Conservation (phyloP, 805 yeast genomes). For the Tetrapisispora pingtungensis region DNA sequence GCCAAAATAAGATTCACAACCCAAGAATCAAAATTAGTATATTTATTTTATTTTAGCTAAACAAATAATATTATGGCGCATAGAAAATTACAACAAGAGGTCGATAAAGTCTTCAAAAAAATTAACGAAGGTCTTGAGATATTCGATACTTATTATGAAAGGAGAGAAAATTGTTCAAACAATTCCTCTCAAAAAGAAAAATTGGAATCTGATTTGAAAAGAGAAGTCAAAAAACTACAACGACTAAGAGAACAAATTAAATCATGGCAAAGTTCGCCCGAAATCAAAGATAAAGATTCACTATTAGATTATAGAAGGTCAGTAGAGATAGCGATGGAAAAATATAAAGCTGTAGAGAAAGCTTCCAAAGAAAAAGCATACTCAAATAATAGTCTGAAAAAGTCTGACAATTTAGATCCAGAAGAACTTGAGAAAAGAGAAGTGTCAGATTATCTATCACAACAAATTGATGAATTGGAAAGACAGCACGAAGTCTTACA, state of each 20-base stretch:
- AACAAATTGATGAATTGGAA: slow-evolving; percentile 66
- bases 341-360: slow-evolving; percentile 90
- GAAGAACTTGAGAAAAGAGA: slow-evolving; percentile 72
- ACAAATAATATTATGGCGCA: slow-evolving; percentile 30
- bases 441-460: slow-evolving; percentile 56
- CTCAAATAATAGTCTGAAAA: slow-evolving; percentile 81
- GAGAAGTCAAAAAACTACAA: slow-evolving; percentile 91
- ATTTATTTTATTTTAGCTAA: not conserved
- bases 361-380: slow-evolving; percentile 90
- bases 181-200: slow-evolving; percentile 89
- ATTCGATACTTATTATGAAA: slow-evolving; percentile 79
- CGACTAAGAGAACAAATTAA: slow-evolving; percentile 90
- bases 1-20: too few relatives aligned
- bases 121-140: slow-evolving; percentile 83
- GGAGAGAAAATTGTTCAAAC: slow-evolving; percentile 62
- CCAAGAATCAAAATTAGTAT: too few relatives aligned
- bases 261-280: slow-evolving; percentile 86
- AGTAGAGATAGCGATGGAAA: slow-evolving; percentile 81
- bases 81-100: slow-evolving; percentile 52
- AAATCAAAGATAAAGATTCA: slow-evolving; percentile 81
- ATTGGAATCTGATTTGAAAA: slow-evolving; percentile 81
- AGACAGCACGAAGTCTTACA: slow-evolving; percentile 74
- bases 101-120: slow-evolving; percentile 79
- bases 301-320: slow-evolving; percentile 65
- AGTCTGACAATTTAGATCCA: slow-evolving; percentile 55